phyloP scores from a whole-genome alignment of 106 monocot species.

The Dendrobium chrysotoxum region DNA sequence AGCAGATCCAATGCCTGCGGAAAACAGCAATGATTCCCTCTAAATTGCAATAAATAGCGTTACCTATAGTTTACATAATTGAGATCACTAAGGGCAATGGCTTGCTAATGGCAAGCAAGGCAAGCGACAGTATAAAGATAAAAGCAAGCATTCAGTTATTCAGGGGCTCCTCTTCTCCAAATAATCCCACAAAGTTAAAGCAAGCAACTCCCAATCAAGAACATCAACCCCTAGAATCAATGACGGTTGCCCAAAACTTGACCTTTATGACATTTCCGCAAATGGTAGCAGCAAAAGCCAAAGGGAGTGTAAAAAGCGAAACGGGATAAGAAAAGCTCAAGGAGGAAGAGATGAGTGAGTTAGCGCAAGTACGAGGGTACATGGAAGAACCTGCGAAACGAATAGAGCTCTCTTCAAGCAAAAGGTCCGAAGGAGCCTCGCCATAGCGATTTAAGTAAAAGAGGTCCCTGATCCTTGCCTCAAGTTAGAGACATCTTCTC shows the following conservation, averaged over 20 bases:
- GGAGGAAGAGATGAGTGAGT: background rate
- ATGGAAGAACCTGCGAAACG: background rate
- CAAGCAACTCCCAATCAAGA: background rate
- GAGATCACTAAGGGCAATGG: no score
- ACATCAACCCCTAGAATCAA: background rate
- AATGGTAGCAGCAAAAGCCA: background rate
- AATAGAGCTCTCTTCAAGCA: background rate
- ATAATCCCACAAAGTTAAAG: background rate
- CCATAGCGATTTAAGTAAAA: background rate
- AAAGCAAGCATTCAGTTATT: background rate
- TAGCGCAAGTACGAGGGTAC: background rate
- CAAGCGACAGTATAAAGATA: background rate
- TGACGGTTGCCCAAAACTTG: background rate
- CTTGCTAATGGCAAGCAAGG: background rate
- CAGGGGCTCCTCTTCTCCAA: background rate
- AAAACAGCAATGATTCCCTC: no score
- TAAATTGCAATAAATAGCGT: no score
- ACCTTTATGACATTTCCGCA: background rate
- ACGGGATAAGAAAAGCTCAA: background rate
- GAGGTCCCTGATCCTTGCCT: no score
- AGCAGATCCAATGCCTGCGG: no score
- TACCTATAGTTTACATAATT: no score
- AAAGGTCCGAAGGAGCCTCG: slow-evolving; percentile 1
- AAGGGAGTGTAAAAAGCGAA: background rate
- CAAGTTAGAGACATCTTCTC: no score